Conservation (phyloP, 2,329 filamentous ascomycete genomes). For the Ophiostoma triangulosporum region DNA sequence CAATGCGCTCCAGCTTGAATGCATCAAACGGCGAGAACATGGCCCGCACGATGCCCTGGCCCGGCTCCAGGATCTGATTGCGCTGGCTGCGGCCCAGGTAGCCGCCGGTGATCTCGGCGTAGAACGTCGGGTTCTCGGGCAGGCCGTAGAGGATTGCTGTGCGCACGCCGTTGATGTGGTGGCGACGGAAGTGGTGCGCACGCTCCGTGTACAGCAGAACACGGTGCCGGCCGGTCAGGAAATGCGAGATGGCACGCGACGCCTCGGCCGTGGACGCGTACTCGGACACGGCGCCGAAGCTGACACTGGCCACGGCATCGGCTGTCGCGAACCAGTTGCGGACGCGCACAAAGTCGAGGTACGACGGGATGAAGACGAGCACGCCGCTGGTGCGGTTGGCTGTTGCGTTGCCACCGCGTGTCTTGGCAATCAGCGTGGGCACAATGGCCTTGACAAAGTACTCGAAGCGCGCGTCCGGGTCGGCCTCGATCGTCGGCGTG, state of each 20-base stretch:
- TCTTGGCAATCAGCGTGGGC: constrained; percentile 56
- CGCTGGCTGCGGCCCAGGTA: constrained; percentile 49
- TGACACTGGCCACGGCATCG: constrained; percentile 34
- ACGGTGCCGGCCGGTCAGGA: constrained; percentile 67
- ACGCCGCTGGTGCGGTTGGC: constrained; percentile 37
- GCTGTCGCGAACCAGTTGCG: constrained; percentile 82
- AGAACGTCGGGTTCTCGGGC: constrained; percentile 78
- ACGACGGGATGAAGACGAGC: constrained; percentile 80
- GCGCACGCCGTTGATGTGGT: constrained; percentile 67
- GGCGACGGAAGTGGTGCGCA: constrained; percentile 93
- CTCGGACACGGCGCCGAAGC: constrained; percentile 78
- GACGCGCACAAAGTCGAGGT: constrained; percentile 87
- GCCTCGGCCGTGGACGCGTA: constrained; percentile 71
- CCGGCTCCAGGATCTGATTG: constrained; percentile 40
- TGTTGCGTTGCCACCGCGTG: constrained; percentile 31
- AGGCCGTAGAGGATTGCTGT: constrained; percentile 73
- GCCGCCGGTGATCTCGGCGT: constrained; percentile 59
- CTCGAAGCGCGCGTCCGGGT: constrained; percentile 80
- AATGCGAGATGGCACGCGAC: constrained; percentile 74
- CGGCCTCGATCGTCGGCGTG: constrained; percentile 51
- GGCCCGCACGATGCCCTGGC: constrained; percentile 44
- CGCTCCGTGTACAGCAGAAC: constrained; percentile 86
- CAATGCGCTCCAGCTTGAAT: constrained; percentile 76
- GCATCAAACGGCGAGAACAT: constrained; percentile 85
- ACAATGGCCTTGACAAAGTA: constrained; percentile 78